A percentile compares a stretch with the other conserved stretches of the same genome.
Conservation (phyloP, 371 early-diverging fungal species). For the Haplosporangium sp. region DNA sequence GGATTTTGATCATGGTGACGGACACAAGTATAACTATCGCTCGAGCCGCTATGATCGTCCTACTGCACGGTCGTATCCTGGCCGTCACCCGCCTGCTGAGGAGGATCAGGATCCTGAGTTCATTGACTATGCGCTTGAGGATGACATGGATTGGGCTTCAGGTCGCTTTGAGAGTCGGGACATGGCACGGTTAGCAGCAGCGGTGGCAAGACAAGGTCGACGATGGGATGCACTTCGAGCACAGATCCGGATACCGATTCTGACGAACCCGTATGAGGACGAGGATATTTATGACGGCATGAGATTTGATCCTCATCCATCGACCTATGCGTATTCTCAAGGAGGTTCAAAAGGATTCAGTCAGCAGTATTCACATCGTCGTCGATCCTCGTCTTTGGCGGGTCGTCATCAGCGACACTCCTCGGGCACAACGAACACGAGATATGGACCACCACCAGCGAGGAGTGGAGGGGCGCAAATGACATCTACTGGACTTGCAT, state of each 20-base stretch:
- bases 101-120: constrained; percentile 2
- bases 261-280: constrained; percentile 34
- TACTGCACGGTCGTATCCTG: too few relatives aligned
- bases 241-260: constrained; percentile 38
- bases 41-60: constrained; percentile 7
- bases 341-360: constrained; percentile 4
- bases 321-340: not conserved
- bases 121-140: constrained; percentile 23
- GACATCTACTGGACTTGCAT: not conserved
- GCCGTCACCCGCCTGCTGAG: not conserved
- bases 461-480: too few relatives aligned
- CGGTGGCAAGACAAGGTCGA: constrained; percentile 45
- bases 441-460: too few relatives aligned
- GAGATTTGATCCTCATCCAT: constrained; percentile 19
- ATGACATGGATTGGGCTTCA: constrained; percentile 43
- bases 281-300: constrained; percentile 34
- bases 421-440: not conserved
- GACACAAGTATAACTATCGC: not conserved
- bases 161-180: constrained; percentile 45
- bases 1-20: constrained; percentile 2
- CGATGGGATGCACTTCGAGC: constrained; percentile 45
- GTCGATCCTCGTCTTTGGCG: not conserved
- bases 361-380: constrained; percentile 1
- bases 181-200: constrained; percentile 44
- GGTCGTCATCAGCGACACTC: not conserved